Conservation (phyloP, 345 rosid species). For the Eucalyptus polyanthemos region DNA sequence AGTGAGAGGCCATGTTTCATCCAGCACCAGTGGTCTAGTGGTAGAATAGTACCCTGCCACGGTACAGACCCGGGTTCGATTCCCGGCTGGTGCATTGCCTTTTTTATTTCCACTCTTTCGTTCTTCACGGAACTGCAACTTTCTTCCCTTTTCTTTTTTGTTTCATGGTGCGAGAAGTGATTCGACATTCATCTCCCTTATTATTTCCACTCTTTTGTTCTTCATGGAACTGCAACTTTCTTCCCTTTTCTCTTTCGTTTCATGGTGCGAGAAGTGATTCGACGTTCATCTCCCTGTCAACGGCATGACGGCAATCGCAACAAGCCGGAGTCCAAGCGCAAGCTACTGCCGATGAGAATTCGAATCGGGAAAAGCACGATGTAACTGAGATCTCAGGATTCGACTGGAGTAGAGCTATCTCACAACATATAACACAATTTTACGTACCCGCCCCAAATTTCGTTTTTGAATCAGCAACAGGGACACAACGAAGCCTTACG, state of each 20-base stretch:
- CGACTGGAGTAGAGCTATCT: neutral
- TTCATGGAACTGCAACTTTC: neutral
- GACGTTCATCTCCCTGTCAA: neutral
- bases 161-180: neutral
- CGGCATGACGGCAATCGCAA: neutral
- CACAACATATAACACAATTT: neutral
- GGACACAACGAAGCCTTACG: neutral
- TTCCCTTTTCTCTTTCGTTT: neutral
- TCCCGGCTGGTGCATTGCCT: conserved; percentile 31
- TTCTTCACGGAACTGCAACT: neutral
- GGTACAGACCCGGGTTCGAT: conserved; percentile 77
- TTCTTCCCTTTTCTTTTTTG: neutral
- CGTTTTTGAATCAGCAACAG: neutral
- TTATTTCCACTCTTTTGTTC: neutral
- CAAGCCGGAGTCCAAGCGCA: neutral
- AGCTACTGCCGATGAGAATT: neutral
- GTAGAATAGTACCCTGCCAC: conserved; percentile 81
- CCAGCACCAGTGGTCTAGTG: conserved; percentile 75
- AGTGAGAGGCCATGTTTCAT: rapidly evolving
- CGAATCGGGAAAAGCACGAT: neutral
- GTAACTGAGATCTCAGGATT: neutral
- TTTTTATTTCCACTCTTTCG: neutral
- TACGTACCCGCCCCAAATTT: neutral
- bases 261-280: neutral
- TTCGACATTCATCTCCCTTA: neutral